Evolutionary conservation across 2,329 filamentous ascomycete species (phyloP), one percentile per base, ranked within the genome.

Genomic region (Metarhizium rileyi): DNA sequence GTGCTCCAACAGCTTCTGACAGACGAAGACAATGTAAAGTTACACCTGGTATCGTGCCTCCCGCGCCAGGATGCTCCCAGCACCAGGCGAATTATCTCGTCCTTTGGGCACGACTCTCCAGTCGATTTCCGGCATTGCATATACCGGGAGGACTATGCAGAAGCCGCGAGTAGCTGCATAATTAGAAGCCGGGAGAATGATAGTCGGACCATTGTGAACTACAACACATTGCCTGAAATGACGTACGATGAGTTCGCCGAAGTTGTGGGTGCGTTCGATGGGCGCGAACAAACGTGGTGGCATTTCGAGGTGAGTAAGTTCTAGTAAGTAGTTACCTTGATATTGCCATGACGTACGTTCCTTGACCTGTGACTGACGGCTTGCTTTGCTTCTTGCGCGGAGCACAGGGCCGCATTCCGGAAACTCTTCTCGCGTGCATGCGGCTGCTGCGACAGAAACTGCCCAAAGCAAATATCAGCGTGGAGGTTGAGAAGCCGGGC

Each of bases 401-500:
- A n/a, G 22, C 16, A 27, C 60, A 79, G 79, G 86, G 85, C 52
- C 78, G 84, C 48, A 78, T 80, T 49, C 81, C 82, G 36, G 74
- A 78, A 42, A 78, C 80, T 44, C 80, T 76, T 25, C 65, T 80
- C 22, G 60, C 71, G 40, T 86, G 81, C 63, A 79, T 87, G 49
- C 69, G 61, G 40, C 66, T 78, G 57, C 61, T 87, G 54, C 76
- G 78, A 46, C 59, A 59, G 41, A 59, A 59, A 26, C 67, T 70
- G 48, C 73, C 72, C 25, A 60, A 57, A 4, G 68, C 72, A 44
- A 72, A 59, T 44, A 69, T 88, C 60, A 89, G 84, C 62, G 79
- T 88, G 48, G 86, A 89, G 64, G 69, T 85, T 40, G 85, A 89
- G 67, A 88, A 86, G 61, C 84, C 84, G 2, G 73, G 72, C 12